Evolutionary conservation across 768 basidiomycete species (phyloP).

Genomic region (Termitomyces sp.): DNA sequence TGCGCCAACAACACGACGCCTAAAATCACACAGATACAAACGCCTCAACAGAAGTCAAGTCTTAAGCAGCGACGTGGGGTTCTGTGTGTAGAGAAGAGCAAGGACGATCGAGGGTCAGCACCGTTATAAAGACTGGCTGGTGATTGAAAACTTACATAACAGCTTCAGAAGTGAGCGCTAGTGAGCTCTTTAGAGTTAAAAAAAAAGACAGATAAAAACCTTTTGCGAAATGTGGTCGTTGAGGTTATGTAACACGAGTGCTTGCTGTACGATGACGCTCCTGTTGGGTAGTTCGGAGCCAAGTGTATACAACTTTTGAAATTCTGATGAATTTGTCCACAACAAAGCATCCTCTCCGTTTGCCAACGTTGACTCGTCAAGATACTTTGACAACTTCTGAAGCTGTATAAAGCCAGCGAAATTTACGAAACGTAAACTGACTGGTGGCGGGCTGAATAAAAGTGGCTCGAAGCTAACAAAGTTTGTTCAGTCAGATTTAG

Average conservation of each 20-base stretch:
- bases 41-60: background rate
- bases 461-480: conserved; percentile 6
- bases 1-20: conserved; percentile 8
- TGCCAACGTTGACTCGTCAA: conserved; percentile 6
- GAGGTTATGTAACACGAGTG: background rate
- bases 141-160: conserved; percentile 29
- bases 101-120: conserved; percentile 10
- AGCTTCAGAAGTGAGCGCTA: conserved; percentile 5
- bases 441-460: conserved; percentile 13
- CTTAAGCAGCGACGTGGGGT: conserved; percentile 1
- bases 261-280: conserved; percentile 2
- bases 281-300: conserved; percentile 8
- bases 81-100: conserved; percentile 5
- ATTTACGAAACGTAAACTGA: conserved; percentile 8
- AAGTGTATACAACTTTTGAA: conserved; percentile 12
- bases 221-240: conserved; percentile 3
- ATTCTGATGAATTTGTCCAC: conserved; percentile 13
- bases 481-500: conserved; percentile 10
- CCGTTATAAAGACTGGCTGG: conserved; percentile 6
- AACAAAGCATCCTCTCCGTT: conserved; percentile 17
- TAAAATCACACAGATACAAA: conserved; percentile 13
- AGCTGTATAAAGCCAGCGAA: conserved; percentile 8
- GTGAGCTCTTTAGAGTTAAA: conserved; percentile 5
- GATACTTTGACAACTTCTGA: conserved; percentile 10
- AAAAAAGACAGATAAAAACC: conserved; percentile 5